Evolutionary conservation across 2,329 filamentous ascomycete species (phyloP).

Genomic region (Pseudogymnoascus sp.): DNA sequence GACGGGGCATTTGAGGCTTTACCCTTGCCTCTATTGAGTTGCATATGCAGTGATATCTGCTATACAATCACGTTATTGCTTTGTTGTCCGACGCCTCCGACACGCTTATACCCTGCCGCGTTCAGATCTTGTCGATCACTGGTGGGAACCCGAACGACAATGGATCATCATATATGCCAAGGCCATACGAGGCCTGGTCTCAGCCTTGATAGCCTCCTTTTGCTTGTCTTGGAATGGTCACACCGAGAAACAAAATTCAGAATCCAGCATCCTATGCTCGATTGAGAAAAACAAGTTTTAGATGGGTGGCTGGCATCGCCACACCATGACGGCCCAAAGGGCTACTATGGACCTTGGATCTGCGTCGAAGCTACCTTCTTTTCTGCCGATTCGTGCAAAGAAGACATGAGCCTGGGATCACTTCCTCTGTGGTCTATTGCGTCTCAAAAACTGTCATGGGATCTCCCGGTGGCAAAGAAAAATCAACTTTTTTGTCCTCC

Average conservation of each 20-base stretch:
- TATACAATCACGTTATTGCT: constrained; percentile 7
- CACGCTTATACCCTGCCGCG: neutral
- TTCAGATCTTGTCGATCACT: constrained; percentile 2
- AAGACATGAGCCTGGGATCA: neutral
- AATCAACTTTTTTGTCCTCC: constrained; percentile 1
- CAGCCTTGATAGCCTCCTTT: neutral
- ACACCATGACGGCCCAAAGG: neutral
- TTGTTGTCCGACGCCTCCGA: constrained; percentile 8
- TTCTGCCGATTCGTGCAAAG: neutral
- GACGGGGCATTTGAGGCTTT: neutral
- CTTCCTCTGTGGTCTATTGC: neutral
- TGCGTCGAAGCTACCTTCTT: neutral
- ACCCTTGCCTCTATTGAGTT: neutral
- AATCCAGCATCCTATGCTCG: neutral
- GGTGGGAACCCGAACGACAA: neutral
- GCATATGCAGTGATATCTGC: constrained; percentile 6
- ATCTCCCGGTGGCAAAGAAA: constrained; percentile 3
- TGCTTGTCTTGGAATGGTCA: neutral
- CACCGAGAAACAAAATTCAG: neutral
- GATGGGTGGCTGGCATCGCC: neutral
- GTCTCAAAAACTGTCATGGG: neutral
- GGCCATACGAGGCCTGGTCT: neutral
- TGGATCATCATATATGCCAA: constrained; percentile 3
- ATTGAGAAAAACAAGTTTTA: constrained; percentile 1
- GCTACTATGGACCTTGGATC: neutral